Evolutionary conservation across 768 basidiomycete genomes (phyloP).

Genomic region (Mycena galopus): DNA sequence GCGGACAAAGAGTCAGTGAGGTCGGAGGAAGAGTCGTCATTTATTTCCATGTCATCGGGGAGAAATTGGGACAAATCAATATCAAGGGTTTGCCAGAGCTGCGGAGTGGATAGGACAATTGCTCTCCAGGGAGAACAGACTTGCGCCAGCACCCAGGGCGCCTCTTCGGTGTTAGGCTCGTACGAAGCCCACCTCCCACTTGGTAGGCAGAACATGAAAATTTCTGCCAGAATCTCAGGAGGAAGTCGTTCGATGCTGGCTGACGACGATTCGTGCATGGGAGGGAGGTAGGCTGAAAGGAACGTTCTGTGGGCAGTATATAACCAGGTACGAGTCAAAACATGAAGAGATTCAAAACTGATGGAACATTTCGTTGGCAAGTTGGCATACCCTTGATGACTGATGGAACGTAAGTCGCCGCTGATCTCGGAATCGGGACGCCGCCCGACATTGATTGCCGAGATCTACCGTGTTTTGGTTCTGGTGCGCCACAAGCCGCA

Average conservation of each 20-base stretch:
- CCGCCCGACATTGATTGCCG: too few relatives aligned
- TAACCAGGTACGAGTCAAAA: background rate
- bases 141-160: background rate
- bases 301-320: too few relatives aligned
- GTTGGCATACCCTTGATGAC: too few relatives aligned
- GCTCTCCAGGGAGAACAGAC: background rate
- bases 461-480: too few relatives aligned
- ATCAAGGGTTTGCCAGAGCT: background rate
- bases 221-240: background rate
- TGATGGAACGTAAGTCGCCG: too few relatives aligned
- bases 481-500: too few relatives aligned
- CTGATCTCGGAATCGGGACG: too few relatives aligned
- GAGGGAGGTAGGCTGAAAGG: too few relatives aligned
- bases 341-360: too few relatives aligned
- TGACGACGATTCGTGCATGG: background rate
- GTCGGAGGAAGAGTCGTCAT: slow-evolving; percentile 6
- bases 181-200: slow-evolving; percentile 1
- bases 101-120: background rate
- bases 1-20: background rate
- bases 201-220: background rate
- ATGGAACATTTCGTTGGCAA: too few relatives aligned
- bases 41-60: background rate
- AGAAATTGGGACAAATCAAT: background rate
- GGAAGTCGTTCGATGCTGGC: background rate
- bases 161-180: background rate